Percentiles rank a stretch among this genome's conserved stretches.
Conservation (phyloP, 2,329 filamentous ascomycete genomes). For the Calonectria ilicicola region DNA sequence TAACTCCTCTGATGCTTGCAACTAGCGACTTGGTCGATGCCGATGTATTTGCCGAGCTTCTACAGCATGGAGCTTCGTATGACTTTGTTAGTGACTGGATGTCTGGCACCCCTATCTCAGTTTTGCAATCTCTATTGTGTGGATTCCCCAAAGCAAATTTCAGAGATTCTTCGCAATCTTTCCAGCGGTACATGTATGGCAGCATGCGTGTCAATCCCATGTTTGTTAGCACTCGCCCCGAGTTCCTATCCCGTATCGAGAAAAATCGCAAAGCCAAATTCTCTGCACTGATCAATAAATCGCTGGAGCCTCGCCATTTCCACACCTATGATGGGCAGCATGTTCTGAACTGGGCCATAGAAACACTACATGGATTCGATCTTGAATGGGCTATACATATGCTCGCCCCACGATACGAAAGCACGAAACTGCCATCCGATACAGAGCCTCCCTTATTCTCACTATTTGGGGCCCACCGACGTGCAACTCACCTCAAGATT, state of each 20-base stretch:
- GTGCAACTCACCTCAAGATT: background rate
- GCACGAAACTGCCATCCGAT: background rate
- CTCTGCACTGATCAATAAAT: background rate
- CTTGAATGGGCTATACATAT: background rate
- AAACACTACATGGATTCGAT: slow-evolving; percentile 1
- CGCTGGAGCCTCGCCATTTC: background rate
- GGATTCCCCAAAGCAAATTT: background rate
- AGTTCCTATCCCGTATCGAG: background rate
- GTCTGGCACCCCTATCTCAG: background rate
- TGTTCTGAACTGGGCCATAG: slow-evolving; percentile 2
- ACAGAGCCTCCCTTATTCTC: background rate
- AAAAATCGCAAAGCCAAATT: background rate
- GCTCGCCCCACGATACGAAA: background rate
- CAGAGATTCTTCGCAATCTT: background rate
- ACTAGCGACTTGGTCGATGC: background rate
- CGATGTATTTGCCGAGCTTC: background rate
- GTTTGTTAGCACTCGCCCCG: background rate
- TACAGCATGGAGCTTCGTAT: background rate
- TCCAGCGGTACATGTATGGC: background rate
- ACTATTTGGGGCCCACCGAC: background rate
- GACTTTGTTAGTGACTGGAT: background rate
- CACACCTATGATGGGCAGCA: background rate
- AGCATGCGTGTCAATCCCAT: background rate
- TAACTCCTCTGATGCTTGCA: slow-evolving; percentile 7
- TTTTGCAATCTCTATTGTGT: background rate